These are phyloP conservation scores for Aspergillus sclerotioniger DNA, from an alignment of 495 filamentous ascomycete species.

Conservation along the genomic window DNA sequence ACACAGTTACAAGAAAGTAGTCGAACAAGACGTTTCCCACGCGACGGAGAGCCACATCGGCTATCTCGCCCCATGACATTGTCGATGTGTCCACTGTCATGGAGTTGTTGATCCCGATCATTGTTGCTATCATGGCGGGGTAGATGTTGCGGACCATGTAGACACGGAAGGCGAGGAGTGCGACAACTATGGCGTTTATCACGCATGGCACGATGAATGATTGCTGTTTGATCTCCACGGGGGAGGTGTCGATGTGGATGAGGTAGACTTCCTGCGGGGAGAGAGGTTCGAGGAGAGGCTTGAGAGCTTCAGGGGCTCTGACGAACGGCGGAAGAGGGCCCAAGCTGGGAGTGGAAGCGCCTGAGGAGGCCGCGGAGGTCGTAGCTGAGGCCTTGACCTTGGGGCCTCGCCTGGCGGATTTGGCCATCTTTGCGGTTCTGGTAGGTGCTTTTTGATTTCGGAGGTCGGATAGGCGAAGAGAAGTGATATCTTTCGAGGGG, in stretches of 20 bases:
- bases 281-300: conserved; percentile 61
- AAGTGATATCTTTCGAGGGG: no score
- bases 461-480: neutral
- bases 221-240: conserved; percentile 63
- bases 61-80: conserved; percentile 50
- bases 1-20: conserved; percentile 63
- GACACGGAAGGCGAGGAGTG: conserved; percentile 59
- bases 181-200: conserved; percentile 62
- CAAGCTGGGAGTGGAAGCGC: conserved; percentile 39
- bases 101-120: conserved; percentile 60
- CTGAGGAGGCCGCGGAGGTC: conserved; percentile 26
- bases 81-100: conserved; percentile 55
- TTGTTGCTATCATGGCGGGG: conserved; percentile 54
- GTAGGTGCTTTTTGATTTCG: neutral
- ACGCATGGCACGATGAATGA: conserved; percentile 71
- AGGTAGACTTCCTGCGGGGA: conserved; percentile 69
- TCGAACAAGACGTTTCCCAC: conserved; percentile 64
- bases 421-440: conserved; percentile 32
- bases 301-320: conserved; percentile 53
- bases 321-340: conserved; percentile 62
- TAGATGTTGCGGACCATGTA: conserved; percentile 65
- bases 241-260: conserved; percentile 69
- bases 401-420: conserved; percentile 34
- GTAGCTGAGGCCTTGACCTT: conserved; percentile 31
- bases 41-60: conserved; percentile 49